A percentile compares a stretch with the other conserved stretches of the same genome.
Conservation (phyloP, 768 basidiomycete species). For the Suillus subalutaceus region DNA sequence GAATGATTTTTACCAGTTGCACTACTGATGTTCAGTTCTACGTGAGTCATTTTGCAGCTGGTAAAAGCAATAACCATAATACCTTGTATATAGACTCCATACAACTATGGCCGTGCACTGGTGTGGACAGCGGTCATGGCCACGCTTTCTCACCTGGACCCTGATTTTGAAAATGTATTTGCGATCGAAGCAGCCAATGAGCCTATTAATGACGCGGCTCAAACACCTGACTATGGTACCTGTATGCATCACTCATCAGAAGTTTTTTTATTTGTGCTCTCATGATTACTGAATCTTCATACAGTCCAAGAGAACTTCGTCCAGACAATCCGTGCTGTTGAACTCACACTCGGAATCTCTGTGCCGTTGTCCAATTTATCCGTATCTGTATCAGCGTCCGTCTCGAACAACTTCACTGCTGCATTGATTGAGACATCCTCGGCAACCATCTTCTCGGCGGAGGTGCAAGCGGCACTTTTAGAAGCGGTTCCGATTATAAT, state of each 20-base stretch:
- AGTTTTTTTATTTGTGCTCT: not conserved
- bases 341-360: conserved; percentile 59
- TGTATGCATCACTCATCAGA: conserved; percentile 46
- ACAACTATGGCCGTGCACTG: conserved; percentile 77
- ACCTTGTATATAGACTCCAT: conserved; percentile 48
- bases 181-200: conserved; percentile 81
- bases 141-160: conserved; percentile 66
- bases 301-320: conserved; percentile 75
- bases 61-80: conserved; percentile 7
- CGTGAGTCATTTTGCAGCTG: conserved; percentile 39
- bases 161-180: conserved; percentile 64
- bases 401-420: conserved; percentile 39
- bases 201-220: conserved; percentile 68
- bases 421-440: conserved; percentile 29
- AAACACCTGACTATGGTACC: conserved; percentile 69
- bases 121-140: conserved; percentile 87
- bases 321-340: conserved; percentile 64
- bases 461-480: conserved; percentile 37
- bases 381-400: conserved; percentile 11
- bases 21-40: conserved; percentile 74
- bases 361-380: conserved; percentile 20
- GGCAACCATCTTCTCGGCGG: conserved; percentile 25
- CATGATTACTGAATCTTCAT: conserved; percentile 9
- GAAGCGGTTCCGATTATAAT: conserved; percentile 41
- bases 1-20: conserved; percentile 47